Evolutionary conservation across 148 eudicot species (phyloP), one percentile per base, ranked within the genome.

Genomic region (Persicaria maculosa): DNA sequence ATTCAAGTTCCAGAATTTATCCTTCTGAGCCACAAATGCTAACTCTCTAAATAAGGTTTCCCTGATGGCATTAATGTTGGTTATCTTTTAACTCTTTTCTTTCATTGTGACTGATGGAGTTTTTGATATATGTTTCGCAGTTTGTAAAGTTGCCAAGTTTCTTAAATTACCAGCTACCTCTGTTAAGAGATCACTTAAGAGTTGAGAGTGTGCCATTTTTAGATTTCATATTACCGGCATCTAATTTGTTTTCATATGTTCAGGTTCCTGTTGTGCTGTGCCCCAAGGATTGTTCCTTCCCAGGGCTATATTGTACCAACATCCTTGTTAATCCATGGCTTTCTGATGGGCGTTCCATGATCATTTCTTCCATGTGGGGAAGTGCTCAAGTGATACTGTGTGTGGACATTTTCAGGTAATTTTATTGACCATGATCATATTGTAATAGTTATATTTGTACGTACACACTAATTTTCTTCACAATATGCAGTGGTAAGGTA

Each of bases 231-330:
- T 48, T 4, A 4, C 58, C 17, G 40, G 2, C 20, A 11, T 74
- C 20, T 36, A 57, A 58, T 72, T 70, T 73, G 45, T 74, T 73
- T 50, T 71, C 72, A 57, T 44, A 20, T 64, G 79, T 81, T 64
- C 57, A 94, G 98, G 96, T 91, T 80, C 90, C 98, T 68, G 87
- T 88, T 75, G 95, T 91, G 78, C 90, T 88, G 89, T 89, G 93
- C 77, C 81, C 95, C 73, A 83, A 79, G 73, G 88, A 91, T 80
- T 90, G 85, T 71, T 75, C 87, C 84, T 91, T 94, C 75, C 98
- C 98, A 47, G 97, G 98, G 74, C 77, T 94, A 16, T 94, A 94
- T 77, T 84, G 87, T 65, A 76, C 87, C 44, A 76, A 40, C 75
- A 78, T 90, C 76, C 87, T 85, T 65, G 7, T 55, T 54, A 84